Evolutionary conservation across 1,139 yeast genomes (phyloP).

Genomic region (Suhomyces bribrorum): DNA sequence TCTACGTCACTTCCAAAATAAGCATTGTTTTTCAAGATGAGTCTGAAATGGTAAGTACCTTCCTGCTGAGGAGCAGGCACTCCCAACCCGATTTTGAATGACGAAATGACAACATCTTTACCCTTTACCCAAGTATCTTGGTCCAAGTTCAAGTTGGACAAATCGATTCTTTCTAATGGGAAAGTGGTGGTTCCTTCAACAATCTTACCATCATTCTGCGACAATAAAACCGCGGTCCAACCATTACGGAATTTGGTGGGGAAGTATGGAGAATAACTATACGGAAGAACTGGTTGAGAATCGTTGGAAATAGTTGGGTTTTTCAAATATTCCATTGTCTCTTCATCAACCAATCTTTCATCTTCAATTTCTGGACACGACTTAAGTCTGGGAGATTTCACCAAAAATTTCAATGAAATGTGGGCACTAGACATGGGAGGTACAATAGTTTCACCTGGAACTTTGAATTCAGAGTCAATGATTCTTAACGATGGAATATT

Average conservation of each 20-base stretch:
- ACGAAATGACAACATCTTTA: constrained; percentile 55
- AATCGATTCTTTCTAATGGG: constrained; percentile 53
- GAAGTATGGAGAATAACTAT: constrained; percentile 69
- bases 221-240: constrained; percentile 70
- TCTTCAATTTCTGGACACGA: constrained; percentile 53
- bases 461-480: constrained; percentile 71
- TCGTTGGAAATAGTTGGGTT: constrained; percentile 71
- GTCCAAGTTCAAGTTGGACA: constrained; percentile 55
- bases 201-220: constrained; percentile 77
- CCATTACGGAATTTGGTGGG: constrained; percentile 55
- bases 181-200: constrained; percentile 63
- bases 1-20: constrained; percentile 75
- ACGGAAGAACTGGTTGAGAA: constrained; percentile 66
- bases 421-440: constrained; percentile 78
- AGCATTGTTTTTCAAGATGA: constrained; percentile 62
- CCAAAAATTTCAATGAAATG: constrained; percentile 70
- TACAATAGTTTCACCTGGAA: constrained; percentile 82
- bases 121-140: constrained; percentile 52
- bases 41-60: constrained; percentile 66
- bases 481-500: constrained; percentile 71
- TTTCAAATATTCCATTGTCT: constrained; percentile 63
- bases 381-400: constrained; percentile 69
- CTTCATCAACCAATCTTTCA: constrained; percentile 41
- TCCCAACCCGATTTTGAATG: constrained; percentile 71
- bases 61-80: constrained; percentile 69